Conservation (phyloP, 208 protist genomes). For the Trypanosoma platydactyli region DNA sequence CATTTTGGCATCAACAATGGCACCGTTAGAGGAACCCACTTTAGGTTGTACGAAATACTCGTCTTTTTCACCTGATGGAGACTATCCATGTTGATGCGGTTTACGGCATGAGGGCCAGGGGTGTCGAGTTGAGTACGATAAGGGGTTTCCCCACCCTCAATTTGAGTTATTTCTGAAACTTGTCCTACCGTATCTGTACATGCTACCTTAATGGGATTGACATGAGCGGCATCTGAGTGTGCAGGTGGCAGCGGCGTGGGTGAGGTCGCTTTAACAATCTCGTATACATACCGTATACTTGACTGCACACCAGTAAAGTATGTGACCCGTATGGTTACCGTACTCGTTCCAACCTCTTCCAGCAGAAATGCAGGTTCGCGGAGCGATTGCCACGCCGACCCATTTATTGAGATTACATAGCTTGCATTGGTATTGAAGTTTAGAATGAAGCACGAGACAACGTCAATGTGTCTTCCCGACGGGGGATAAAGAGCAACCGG, state of each 20-base stretch:
- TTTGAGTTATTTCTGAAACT: constrained; percentile 23
- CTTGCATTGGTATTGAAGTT: constrained; percentile 22
- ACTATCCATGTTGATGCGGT: constrained; percentile 55
- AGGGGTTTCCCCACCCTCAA: constrained; percentile 19
- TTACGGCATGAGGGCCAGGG: constrained; percentile 46
- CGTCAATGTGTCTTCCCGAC: constrained; percentile 59
- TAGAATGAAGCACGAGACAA: constrained; percentile 45
- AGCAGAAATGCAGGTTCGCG: constrained; percentile 31
- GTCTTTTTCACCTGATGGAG: constrained; percentile 28
- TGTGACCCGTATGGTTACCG: constrained; percentile 32
- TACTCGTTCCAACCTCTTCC: constrained; percentile 29
- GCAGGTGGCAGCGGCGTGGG: constrained; percentile 31
- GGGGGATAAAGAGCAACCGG: constrained; percentile 45
- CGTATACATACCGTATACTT: constrained; percentile 30
- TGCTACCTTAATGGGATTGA: constrained; percentile 36
- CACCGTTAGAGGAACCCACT: constrained; percentile 33
- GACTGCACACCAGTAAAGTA: constrained; percentile 48
- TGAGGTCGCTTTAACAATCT: constrained; percentile 33
- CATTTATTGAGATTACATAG: constrained; percentile 55
- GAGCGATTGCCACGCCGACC: constrained; percentile 20
- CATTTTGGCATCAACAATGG: constrained; percentile 42
- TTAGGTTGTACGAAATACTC: constrained; percentile 24
- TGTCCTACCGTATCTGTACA: constrained; percentile 38
- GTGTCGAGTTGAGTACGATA: constrained; percentile 20
- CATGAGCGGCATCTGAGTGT: constrained; percentile 19